Conservation (phyloP, 2,329 filamentous ascomycete species). For the Monilinia fructicola region DNA sequence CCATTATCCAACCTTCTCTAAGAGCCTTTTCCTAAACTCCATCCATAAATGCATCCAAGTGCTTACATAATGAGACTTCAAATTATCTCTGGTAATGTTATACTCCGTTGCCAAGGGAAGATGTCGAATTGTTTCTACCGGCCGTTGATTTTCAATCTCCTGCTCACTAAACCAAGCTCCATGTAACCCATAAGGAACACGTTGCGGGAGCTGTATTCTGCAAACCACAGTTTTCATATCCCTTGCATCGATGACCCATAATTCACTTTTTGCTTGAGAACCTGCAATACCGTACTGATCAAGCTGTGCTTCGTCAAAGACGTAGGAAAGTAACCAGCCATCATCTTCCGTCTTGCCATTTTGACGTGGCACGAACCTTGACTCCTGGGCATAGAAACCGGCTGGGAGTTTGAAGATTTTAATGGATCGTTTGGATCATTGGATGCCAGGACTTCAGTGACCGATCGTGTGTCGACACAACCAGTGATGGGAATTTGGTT, state of each 20-base stretch:
- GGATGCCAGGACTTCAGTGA: constrained; percentile 52
- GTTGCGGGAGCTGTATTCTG: constrained; percentile 59
- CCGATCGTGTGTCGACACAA: constrained; percentile 58
- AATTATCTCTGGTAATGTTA: too few relatives aligned
- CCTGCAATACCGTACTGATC: constrained; percentile 41
- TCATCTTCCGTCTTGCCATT: constrained; percentile 56
- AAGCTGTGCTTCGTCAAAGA: constrained; percentile 67
- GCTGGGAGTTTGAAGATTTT: constrained; percentile 60
- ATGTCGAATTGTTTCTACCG: constrained; percentile 32
- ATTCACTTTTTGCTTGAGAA: constrained; percentile 53
- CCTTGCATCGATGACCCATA: constrained; percentile 67
- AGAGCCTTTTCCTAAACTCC: neutral
- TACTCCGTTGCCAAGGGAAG: constrained; percentile 21
- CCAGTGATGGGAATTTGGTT: constrained; percentile 54
- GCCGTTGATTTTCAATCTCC: constrained; percentile 50
- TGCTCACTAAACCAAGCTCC: constrained; percentile 59
- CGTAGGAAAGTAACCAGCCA: constrained; percentile 66
- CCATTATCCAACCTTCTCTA: constrained; percentile 1
- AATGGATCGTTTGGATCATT: constrained; percentile 52
- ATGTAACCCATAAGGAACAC: constrained; percentile 70
- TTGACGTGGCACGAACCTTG: constrained; percentile 58
- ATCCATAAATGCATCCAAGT: constrained; percentile 14
- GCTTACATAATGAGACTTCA: neutral
- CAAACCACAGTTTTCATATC: constrained; percentile 61
- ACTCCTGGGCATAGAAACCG: constrained; percentile 65